Percentiles rank a stretch among this genome's conserved stretches.
Evolutionary conservation across 208 protist species (phyloP).

Genomic region (Spironucleus salmonicida): DNA sequence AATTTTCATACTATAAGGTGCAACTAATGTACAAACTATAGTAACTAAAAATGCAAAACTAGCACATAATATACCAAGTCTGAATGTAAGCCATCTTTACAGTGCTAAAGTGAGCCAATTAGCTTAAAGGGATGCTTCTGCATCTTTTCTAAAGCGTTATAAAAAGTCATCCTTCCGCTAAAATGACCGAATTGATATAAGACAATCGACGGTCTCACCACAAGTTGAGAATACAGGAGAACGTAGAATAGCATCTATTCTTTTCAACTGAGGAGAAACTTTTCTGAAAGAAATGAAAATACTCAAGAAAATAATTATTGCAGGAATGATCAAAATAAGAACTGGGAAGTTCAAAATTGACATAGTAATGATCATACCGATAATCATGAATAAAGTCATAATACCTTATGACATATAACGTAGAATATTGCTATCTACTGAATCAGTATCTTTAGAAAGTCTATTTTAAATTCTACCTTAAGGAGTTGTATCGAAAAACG

Average conservation of each 20-base stretch:
- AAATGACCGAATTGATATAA: slow-evolving; percentile 60
- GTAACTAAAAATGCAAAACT: slow-evolving; percentile 33
- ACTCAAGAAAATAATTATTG: not conserved
- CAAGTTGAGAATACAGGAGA: slow-evolving; percentile 73
- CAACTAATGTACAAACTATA: slow-evolving; percentile 41
- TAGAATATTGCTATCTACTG: slow-evolving; percentile 20
- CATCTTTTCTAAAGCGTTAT: not conserved
- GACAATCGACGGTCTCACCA: slow-evolving; percentile 62
- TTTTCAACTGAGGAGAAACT: slow-evolving; percentile 56
- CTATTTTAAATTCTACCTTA: slow-evolving; percentile 34
- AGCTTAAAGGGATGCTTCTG: not conserved
- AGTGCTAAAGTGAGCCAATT: not conserved
- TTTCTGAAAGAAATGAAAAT: not conserved
- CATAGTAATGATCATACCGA: slow-evolving; percentile 23
- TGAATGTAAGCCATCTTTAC: slow-evolving; percentile 28
- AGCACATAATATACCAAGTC: slow-evolving; percentile 19
- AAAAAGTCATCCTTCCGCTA: slow-evolving; percentile 28
- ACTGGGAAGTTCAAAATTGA: not conserved
- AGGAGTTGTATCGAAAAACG: slow-evolving; percentile 37
- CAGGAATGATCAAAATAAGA: slow-evolving; percentile 11
- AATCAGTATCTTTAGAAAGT: slow-evolving; percentile 30
- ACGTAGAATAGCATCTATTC: slow-evolving; percentile 57
- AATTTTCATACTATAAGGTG: slow-evolving; percentile 25
- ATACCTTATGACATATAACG: not conserved
- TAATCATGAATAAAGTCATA: not conserved